phyloP scores from a whole-genome alignment of 352 stramenopile species.

The Peronosclerospora sorghi region DNA sequence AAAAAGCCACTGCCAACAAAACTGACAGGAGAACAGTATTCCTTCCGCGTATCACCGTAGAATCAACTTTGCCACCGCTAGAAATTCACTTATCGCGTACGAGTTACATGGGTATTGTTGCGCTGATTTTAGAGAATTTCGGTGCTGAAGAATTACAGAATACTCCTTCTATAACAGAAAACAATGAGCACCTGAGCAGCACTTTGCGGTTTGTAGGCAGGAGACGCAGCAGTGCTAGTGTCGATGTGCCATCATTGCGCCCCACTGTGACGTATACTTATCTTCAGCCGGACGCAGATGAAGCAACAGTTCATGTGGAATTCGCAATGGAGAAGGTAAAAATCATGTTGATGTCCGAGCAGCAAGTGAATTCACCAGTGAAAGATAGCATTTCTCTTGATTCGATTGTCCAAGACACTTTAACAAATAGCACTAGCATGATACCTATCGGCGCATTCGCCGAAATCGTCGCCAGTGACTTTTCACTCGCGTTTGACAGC shows the following conservation, averaged over 20 bases:
- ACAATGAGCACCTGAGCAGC: conserved; percentile 3
- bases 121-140: conserved; percentile 61
- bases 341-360: conserved; percentile 35
- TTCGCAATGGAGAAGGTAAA: conserved; percentile 50
- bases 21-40: conserved; percentile 10
- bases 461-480: conserved; percentile 21
- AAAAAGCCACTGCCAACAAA: conserved; percentile 5
- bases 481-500: conserved; percentile 26
- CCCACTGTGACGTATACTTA: conserved; percentile 66
- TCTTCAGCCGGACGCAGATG: conserved; percentile 50
- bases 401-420: conserved; percentile 7
- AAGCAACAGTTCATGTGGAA: conserved; percentile 45
- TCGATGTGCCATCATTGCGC: conserved; percentile 23
- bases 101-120: conserved; percentile 55
- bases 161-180: background rate
- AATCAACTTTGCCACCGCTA: conserved; percentile 25
- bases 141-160: conserved; percentile 46
- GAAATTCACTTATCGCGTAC: conserved; percentile 25
- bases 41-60: conserved; percentile 56
- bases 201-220: background rate
- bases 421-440: background rate
- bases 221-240: conserved; percentile 8
- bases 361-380: background rate
- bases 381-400: conserved; percentile 1
- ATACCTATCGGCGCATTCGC: conserved; percentile 9